Evolutionary conservation across 345 rosid genomes (phyloP), one percentile per base, ranked within the genome.

Genomic region (Bruguiera sexangula): DNA sequence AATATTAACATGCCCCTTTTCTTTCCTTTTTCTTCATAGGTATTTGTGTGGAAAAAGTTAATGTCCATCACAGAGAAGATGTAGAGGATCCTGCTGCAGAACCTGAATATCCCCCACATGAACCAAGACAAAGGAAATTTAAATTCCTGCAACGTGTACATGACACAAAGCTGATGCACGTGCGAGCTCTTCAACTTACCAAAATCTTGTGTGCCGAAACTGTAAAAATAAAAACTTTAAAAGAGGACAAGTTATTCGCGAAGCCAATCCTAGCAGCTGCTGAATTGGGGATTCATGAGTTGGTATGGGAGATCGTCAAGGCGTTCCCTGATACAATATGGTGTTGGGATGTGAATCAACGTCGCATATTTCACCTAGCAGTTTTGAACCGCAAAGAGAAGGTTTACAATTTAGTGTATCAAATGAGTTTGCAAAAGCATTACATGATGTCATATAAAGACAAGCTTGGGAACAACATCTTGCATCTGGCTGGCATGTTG

Each of bases 261-360:
- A n/a, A 22, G 22, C 29, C 59, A 54, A 54, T 54, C 13, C 4
- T 21, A 11, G 1, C 15, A 21, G 59, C 29, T 0, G 29, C 29
- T 0, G 4, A 16, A 54, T 7, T 54, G 27, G 59, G 59, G 13
- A 54, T 54, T 54, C 16, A 24, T 24, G 59, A 21, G 29, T n/a
- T 54, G 1, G 29, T 54, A 10, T 21, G 13, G 27, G 59, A 21
- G 59, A 54, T 54, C 27, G 5, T 54, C 15, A 3, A 54, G 29
- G 15, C 29, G 5, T 21, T 21, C 8, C 59, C 59, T 0, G 29
- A 54, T 8, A 16, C 59, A 11, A 11, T 54, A 2, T 8, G 0
- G 0, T 11, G 0, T 5, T 5, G n/a, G n/a, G 59, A 8, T 21
- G 0, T 0, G 1, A 0, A 54, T 0, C 0, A 3, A 21, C 29